Evolutionary conservation across 31 red algal species (phyloP), one percentile per base, ranked within the genome.

Genomic region (Asparagopsis taxiformis): DNA sequence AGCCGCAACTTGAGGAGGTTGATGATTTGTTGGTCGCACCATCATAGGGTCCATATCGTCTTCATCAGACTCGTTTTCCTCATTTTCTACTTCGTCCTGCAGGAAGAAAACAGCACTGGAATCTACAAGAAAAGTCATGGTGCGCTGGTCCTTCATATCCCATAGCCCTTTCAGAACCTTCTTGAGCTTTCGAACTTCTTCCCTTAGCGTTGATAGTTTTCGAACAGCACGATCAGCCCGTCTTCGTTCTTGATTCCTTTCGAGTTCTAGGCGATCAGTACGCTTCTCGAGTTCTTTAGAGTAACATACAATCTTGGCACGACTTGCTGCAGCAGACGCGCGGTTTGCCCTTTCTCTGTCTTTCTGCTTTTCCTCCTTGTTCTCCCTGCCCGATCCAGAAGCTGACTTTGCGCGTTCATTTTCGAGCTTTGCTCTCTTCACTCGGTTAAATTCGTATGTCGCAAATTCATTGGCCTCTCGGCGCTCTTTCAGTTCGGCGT

Each of bases 401-500:
- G 59, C 23, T 30, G 22, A 30, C 19, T 34, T 62, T 23, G 22
- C 30, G 19, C 59, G 22, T 30, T 62, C 59, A 0, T 23, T 30
- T 0, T 29, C 6, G 3, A 62, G 30, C 30, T 62, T 62, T 30
- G n/a, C 30, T 30, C 30, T 8, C 30, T 62, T 62, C 0, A 62
- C 59, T 16, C 30, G 59, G 26, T 30, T 23, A 30, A 62, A 62
- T 62, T 62, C 59, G 34, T 28, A 30, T 9, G 6, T 5, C 26
- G 59, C 59, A 30, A 62, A 28, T 62, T 62, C 59, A 32, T 30
- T 23, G 30, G 59, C 59, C 16, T 62, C 59, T 16, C 59, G 22
- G 22, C 19, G 28, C 59, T 62, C 59, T 30, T 62, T 62, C 23
- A 62, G 59, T 62, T 62, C n/a, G n/a, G n/a, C n/a, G n/a, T n/a